Conservation (phyloP, 495 filamentous ascomycete species). For the Xylaria palmicola region DNA sequence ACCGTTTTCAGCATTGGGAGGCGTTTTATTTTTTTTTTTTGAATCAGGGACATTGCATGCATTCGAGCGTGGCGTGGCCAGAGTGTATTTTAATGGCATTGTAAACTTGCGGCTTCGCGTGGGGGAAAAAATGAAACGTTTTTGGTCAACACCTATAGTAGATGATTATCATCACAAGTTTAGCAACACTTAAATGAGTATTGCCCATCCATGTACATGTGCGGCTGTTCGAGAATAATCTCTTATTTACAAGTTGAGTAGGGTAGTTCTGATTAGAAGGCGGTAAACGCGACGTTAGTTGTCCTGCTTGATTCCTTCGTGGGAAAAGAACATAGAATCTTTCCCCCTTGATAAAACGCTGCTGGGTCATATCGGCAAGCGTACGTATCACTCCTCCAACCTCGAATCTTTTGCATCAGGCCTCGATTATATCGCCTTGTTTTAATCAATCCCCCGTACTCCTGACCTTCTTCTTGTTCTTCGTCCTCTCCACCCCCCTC, state of each 20-base stretch:
- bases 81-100: neutral
- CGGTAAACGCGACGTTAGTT: too few species aligned
- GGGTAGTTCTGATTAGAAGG: too few species aligned
- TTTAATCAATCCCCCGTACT: neutral
- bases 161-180: too few species aligned
- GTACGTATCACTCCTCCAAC: neutral
- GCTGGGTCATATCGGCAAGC: too few species aligned
- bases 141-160: neutral
- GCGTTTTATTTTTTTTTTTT: too few species aligned
- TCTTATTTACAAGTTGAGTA: too few species aligned
- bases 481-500: constrained; percentile 33
- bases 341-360: too few species aligned
- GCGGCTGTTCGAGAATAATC: too few species aligned
- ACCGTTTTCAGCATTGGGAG: constrained; percentile 22
- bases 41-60: constrained; percentile 13
- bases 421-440: neutral
- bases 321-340: too few species aligned
- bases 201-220: too few species aligned
- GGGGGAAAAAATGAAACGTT: neutral
- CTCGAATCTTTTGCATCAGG: neutral
- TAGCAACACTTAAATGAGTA: too few species aligned
- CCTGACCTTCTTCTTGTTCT: constrained; percentile 20
- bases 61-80: constrained; percentile 3
- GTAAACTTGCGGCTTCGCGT: neutral
- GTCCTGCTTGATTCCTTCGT: too few species aligned